Conservation (phyloP, 805 yeast genomes). For the Wickerhamiella spandovensis region DNA sequence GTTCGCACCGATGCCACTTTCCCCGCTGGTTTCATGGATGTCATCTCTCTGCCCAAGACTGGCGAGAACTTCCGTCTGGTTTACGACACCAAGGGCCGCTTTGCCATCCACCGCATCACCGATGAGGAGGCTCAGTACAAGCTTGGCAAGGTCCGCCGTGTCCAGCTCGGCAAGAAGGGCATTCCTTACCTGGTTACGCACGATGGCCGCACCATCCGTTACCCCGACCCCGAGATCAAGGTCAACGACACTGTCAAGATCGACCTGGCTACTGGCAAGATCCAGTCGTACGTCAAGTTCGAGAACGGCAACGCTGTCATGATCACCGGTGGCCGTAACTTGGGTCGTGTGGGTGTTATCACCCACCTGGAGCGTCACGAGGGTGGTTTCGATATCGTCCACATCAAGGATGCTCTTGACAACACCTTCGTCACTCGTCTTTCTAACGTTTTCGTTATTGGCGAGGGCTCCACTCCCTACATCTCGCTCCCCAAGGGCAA, state of each 20-base stretch:
- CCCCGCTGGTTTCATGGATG: constrained; percentile 99
- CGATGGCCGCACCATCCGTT: constrained; percentile 99
- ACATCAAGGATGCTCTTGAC: constrained; percentile 88
- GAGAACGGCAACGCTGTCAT: constrained; percentile 86
- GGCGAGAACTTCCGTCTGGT: constrained; percentile 98
- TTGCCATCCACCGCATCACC: constrained; percentile 98
- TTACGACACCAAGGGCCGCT: constrained; percentile 98
- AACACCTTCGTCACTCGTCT: constrained; percentile 94
- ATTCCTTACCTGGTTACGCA: constrained; percentile 97
- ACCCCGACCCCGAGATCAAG: constrained; percentile 96
- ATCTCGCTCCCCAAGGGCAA: constrained; percentile 96
- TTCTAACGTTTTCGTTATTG: constrained; percentile 84
- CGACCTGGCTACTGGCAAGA: constrained; percentile 92
- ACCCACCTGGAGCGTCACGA: constrained; percentile 95
- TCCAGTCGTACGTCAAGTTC: constrained; percentile 75
- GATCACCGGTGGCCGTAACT: constrained; percentile 97
- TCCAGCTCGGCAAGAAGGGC: constrained; percentile 96
- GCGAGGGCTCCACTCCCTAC: constrained; percentile 91
- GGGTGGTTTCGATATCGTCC: constrained; percentile 96
- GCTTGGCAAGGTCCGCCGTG: constrained; percentile 96
- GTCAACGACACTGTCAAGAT: constrained; percentile 97
- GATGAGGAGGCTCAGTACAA: constrained; percentile 98
- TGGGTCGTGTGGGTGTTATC: constrained; percentile 95
- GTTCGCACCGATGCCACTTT: constrained; percentile 97
- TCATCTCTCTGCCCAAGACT: constrained; percentile 92